Evolutionary conservation across 768 basidiomycete genomes (phyloP), one percentile per base, ranked within the genome.

Genomic region (Hydnomerulius pinastri): DNA sequence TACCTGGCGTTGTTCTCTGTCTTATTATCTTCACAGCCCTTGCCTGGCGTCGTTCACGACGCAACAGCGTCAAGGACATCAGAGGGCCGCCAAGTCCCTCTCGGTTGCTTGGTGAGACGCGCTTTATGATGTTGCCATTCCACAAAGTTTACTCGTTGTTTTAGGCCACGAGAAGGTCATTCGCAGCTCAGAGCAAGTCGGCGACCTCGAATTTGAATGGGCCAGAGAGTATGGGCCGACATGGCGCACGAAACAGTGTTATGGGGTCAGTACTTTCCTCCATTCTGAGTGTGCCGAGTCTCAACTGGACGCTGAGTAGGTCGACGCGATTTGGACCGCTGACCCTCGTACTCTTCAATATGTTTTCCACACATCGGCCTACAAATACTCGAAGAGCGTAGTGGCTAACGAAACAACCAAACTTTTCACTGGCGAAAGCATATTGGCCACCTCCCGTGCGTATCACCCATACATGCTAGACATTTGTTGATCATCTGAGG

Each of bases 141-240:
- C n/a, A 9, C 8, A 30, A 11, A 12, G n/a, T 15, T 39, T 24
- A 32, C 7, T 25, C 17, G 38, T 42, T 10, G 29, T 7, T 43
- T 15, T 20, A 68, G 69, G 69, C 17, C 58, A 58, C 41, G 60
- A 66, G 10, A 48, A 50, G 24, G 53, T 58, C 4, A 12, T 64
- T 43, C 52, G 50, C 23, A 42, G 51, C 20, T 58, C 67, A 20
- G 46, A 56, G 20, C 56, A 69, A 33, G 61, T 67, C 6, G 68
- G 69, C 29, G 69, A 70, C 36, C 39, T 63, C 6, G 65, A 66
- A 18, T 65, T 65, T 44, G 25, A 47, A 17, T 69, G 65, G 65
- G 53, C 54, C 37, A 53, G 54, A 10, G 54, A 59, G 43, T 70
- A 64, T 20, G 69, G 69, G 10, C 47, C 43, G 7, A 63, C 61